Conservation (phyloP, 2,329 filamentous ascomycete species). For the Stagonosporopsis chrysanthemi region DNA sequence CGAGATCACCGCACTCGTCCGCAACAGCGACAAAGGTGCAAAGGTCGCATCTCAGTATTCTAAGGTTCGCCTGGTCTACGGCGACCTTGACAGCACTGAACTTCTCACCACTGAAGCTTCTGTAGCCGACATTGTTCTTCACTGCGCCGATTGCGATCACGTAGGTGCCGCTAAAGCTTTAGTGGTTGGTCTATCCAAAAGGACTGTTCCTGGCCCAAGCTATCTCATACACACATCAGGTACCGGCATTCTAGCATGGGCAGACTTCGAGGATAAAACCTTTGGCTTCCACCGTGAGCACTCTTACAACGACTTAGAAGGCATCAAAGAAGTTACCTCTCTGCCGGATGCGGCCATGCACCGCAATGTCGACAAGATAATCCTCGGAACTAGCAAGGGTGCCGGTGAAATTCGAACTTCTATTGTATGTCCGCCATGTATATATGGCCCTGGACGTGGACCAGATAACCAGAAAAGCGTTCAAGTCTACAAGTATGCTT, state of each 20-base stretch:
- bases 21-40: constrained; percentile 58
- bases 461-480: constrained; percentile 62
- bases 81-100: constrained; percentile 47
- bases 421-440: constrained; percentile 70
- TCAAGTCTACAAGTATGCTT: constrained; percentile 64
- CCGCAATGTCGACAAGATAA: constrained; percentile 72
- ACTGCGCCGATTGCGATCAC: constrained; percentile 48
- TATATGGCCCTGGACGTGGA: constrained; percentile 68
- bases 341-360: constrained; percentile 67
- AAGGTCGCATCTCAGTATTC: constrained; percentile 57
- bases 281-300: constrained; percentile 58
- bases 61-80: constrained; percentile 60
- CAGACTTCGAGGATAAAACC: constrained; percentile 55
- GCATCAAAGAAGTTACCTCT: constrained; percentile 62
- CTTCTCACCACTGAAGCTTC: constrained; percentile 39
- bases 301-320: constrained; percentile 66
- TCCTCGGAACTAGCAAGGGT: constrained; percentile 60
- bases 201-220: constrained; percentile 44
- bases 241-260: constrained; percentile 62
- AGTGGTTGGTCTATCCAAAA: constrained; percentile 50
- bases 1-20: constrained; percentile 58
- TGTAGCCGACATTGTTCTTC: constrained; percentile 41
- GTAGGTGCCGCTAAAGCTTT: constrained; percentile 35
- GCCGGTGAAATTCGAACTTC: constrained; percentile 53
- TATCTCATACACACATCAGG: constrained; percentile 64